Conservation (phyloP, 257 asterid species). For the Rauvolfia tetraphylla region DNA sequence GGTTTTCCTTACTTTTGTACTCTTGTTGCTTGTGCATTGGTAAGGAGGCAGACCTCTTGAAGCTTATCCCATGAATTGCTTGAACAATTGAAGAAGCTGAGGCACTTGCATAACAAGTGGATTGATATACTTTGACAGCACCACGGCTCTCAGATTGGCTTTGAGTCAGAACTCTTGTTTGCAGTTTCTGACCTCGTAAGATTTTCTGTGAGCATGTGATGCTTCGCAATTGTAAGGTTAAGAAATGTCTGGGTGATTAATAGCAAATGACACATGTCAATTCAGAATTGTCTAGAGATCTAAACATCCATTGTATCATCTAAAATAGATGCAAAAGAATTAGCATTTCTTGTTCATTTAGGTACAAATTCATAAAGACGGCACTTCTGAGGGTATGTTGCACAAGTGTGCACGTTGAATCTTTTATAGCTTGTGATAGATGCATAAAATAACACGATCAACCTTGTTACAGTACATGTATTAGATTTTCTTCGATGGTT, state of each 20-base stretch:
- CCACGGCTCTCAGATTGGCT: background rate
- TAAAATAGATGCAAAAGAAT: background rate
- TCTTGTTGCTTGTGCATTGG: background rate
- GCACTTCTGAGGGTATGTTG: background rate
- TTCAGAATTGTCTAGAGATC: background rate
- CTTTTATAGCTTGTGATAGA: background rate
- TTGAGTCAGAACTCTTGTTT: background rate
- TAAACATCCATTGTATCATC: background rate
- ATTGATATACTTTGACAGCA: background rate
- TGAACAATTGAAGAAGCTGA: background rate
- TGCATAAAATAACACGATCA: background rate
- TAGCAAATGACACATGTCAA: background rate
- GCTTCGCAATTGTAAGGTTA: background rate
- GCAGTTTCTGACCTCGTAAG: background rate
- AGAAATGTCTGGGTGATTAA: background rate
- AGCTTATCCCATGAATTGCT: background rate
- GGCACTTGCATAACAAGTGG: background rate
- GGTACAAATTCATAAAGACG: background rate
- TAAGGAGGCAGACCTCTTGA: background rate
- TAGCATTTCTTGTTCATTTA: background rate
- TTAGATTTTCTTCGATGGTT: background rate
- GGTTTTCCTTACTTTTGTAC: background rate
- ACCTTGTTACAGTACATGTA: background rate
- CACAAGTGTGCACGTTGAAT: background rate
- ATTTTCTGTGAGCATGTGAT: background rate